phyloP scores from a whole-genome alignment of 2,329 filamentous ascomycete genomes.

The Zasmidium angulare region DNA sequence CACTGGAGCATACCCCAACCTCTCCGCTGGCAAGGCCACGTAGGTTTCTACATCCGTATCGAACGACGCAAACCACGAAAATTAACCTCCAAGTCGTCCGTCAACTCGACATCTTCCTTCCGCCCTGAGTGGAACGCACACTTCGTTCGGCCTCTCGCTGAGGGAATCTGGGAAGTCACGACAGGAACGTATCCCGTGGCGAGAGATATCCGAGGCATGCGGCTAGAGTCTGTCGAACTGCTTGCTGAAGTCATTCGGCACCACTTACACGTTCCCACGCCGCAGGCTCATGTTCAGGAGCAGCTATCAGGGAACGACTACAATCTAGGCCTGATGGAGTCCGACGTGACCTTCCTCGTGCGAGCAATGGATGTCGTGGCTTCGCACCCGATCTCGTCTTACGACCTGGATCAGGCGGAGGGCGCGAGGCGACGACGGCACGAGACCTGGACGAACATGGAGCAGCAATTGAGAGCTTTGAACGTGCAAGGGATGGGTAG shows the following conservation, averaged over 20 bases:
- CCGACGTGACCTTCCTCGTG: not conserved
- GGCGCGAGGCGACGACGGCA: not conserved
- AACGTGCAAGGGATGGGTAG: not conserved
- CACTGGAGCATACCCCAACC: slow-evolving; percentile 26
- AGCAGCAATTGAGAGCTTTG: slow-evolving; percentile 8
- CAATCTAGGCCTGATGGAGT: not conserved
- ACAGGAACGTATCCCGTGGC: slow-evolving; percentile 21
- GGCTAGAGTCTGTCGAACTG: slow-evolving; percentile 26
- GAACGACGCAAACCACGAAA: slow-evolving; percentile 11
- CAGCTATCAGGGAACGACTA: not conserved
- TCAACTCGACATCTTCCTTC: slow-evolving; percentile 8
- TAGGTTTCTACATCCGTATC: slow-evolving; percentile 29
- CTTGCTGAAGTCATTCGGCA: slow-evolving; percentile 18
- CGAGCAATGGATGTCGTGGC: slow-evolving; percentile 14
- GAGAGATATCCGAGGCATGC: slow-evolving; percentile 24
- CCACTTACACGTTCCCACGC: slow-evolving; percentile 6
- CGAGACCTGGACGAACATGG: slow-evolving; percentile 14
- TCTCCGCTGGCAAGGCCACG: slow-evolving; percentile 26
- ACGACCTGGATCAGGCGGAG: not conserved
- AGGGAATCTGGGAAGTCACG: slow-evolving; percentile 16
- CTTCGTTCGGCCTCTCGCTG: slow-evolving; percentile 12
- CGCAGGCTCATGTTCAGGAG: not conserved
- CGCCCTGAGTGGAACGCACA: slow-evolving; percentile 11
- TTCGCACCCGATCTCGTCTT: slow-evolving; percentile 21
- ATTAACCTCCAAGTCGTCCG: not conserved